These are phyloP conservation scores for Acorus gramineus DNA, from an alignment of 106 monocot species.

Conservation along the genomic window DNA sequence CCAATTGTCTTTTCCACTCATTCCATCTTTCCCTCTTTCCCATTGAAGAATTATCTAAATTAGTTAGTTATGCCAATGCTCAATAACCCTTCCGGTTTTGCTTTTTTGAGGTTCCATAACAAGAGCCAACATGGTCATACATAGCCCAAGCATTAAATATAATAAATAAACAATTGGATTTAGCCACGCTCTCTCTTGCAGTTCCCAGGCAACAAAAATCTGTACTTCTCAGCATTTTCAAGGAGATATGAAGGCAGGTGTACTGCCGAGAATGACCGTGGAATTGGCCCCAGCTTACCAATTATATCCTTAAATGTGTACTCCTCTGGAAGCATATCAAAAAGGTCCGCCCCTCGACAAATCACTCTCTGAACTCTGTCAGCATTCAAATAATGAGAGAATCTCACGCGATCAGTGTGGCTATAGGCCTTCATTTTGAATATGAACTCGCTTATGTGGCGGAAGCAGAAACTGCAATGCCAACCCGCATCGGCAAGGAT, in stretches of 20 bases:
- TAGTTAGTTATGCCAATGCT: conserved; percentile 11
- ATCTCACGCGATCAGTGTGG: conserved; percentile 68
- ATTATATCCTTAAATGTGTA: conserved; percentile 10
- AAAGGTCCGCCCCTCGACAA: conserved; percentile 68
- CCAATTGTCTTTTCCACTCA: not conserved
- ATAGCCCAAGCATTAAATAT: not conserved
- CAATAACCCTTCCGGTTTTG: not conserved
- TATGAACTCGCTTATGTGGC: conserved; percentile 53
- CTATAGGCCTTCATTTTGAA: conserved; percentile 96
- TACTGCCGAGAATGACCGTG: conserved; percentile 12
- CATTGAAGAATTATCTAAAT: conserved; percentile 23
- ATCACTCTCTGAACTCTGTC: conserved; percentile 79
- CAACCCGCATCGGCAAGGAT: conserved; percentile 79
- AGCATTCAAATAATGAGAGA: conserved; percentile 48
- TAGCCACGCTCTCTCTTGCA: conserved; percentile 66
- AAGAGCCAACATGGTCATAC: not conserved
- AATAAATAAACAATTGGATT: not conserved
- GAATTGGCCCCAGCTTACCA: conserved; percentile 15
- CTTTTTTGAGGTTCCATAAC: not conserved
- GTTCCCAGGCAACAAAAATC: conserved; percentile 23
- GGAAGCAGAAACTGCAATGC: conserved; percentile 95
- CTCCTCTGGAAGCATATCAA: conserved; percentile 94
- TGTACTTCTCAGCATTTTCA: conserved; percentile 12
- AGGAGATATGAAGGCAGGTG: conserved; percentile 11
- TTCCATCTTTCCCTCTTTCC: conserved; percentile 7